Percentiles rank a stretch among this genome's conserved stretches.
Conservation (phyloP, 208 protist species). For the Trichomonas vaginalis region DNA sequence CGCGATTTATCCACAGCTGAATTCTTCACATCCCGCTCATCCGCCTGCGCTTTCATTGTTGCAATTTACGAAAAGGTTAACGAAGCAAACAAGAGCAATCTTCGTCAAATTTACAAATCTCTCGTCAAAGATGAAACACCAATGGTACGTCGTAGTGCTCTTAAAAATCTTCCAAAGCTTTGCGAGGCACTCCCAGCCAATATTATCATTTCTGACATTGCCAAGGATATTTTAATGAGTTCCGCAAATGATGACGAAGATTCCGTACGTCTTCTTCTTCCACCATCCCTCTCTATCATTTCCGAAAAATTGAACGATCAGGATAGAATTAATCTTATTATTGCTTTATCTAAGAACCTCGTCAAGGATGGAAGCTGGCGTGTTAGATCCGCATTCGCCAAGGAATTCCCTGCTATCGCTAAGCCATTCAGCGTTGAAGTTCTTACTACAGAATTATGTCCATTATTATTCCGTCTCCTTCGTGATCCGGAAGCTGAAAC, state of each 20-base stretch:
- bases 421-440: not conserved
- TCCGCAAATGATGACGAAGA: slow-evolving; percentile 12
- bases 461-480: not conserved
- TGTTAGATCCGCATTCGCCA: not conserved
- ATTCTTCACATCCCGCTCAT: not conserved
- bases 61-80: not conserved
- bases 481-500: slow-evolving; percentile 7
- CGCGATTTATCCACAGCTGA: not conserved
- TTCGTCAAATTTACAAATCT: not conserved
- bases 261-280: not conserved
- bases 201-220: slow-evolving; percentile 6
- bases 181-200: not conserved
- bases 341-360: not conserved
- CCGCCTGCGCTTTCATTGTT: not conserved
- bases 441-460: not conserved
- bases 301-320: not conserved
- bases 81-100: not conserved
- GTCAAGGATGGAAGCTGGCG: not conserved
- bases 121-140: slow-evolving; percentile 4
- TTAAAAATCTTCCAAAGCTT: slow-evolving; percentile 7
- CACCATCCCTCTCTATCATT: not conserved
- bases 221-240: not conserved
- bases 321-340: not conserved
- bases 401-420: not conserved
- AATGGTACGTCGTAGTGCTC: slow-evolving; percentile 4